These are phyloP conservation scores for Nakaseomyces nivariensis DNA, from an alignment of 1,139 yeast genomes.

Conservation along the genomic window DNA sequence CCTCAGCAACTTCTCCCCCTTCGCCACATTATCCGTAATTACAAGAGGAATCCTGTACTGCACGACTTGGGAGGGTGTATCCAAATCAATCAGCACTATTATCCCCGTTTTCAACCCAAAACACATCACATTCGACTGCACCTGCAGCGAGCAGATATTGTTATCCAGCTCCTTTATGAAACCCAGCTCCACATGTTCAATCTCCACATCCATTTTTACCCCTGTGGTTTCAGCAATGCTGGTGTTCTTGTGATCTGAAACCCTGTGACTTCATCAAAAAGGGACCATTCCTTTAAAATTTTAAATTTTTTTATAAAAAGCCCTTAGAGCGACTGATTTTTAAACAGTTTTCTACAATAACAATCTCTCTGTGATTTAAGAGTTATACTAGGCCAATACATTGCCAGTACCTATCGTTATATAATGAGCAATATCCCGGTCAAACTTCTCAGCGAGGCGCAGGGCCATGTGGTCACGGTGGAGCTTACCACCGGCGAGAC, in stretches of 20 bases:
- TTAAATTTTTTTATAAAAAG: no score
- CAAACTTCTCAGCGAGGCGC: slow-evolving; percentile 78
- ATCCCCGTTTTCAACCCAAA: slow-evolving; percentile 24
- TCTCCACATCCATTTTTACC: slow-evolving; percentile 17
- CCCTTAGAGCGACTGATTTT: no score
- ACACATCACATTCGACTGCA: slow-evolving; percentile 19
- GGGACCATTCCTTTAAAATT: no score
- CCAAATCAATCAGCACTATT: slow-evolving; percentile 22
- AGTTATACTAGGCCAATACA: no score
- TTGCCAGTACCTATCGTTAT: no score
- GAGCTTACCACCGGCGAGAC: slow-evolving; percentile 82
- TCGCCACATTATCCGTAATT: slow-evolving; percentile 6
- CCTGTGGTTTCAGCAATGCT: not conserved
- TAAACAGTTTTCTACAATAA: no score
- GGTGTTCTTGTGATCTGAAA: no score
- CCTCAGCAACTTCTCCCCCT: slow-evolving; percentile 16
- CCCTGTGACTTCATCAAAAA: no score
- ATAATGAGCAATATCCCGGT: slow-evolving; percentile 54
- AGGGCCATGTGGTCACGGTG: slow-evolving; percentile 75
- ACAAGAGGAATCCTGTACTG: slow-evolving; percentile 16
- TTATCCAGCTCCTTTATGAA: slow-evolving; percentile 20
- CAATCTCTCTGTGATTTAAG: no score
- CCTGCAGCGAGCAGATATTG: slow-evolving; percentile 21
- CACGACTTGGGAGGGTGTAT: slow-evolving; percentile 22
- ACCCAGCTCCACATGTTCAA: slow-evolving; percentile 27